phyloP scores from a whole-genome alignment of 768 basidiomycete species.

The Russula sp. region DNA sequence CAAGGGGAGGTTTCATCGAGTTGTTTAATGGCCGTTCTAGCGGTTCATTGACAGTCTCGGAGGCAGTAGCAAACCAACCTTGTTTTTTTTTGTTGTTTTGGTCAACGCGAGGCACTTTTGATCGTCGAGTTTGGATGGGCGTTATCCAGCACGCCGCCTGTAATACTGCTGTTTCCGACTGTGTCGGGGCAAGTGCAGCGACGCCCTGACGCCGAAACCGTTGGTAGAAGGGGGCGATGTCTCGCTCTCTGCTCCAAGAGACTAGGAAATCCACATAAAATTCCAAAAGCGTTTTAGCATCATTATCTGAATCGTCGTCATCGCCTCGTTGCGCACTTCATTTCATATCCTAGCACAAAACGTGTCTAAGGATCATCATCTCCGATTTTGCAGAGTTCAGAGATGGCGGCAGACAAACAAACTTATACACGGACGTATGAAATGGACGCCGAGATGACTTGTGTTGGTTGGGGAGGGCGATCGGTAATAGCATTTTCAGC shows the following conservation, averaged over 20 bases:
- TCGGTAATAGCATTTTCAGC: neutral
- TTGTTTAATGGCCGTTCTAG: neutral
- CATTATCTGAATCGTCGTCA: neutral
- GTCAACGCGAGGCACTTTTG: too few relatives aligned
- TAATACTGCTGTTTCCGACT: neutral
- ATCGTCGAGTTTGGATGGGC: slow-evolving; percentile 1
- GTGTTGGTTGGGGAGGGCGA: neutral
- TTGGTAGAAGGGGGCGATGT: neutral
- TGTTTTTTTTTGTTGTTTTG: neutral
- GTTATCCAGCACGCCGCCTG: neutral
- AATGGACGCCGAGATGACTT: neutral
- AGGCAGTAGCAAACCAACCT: neutral
- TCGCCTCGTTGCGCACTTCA: neutral
- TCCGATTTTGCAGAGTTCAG: slow-evolving; percentile 10
- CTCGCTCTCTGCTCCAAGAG: neutral
- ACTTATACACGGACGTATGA: neutral
- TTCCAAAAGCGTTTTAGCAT: neutral
- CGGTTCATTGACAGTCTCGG: neutral
- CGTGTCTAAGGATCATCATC: neutral
- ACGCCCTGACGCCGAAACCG: neutral
- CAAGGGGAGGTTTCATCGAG: neutral
- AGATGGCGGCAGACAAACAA: neutral
- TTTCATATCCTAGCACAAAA: neutral
- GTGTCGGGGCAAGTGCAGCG: slow-evolving; percentile 1
- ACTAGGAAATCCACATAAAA: neutral